These are phyloP conservation scores for Sugiyamaella americana DNA, from an alignment of 805 yeast genomes.

Conservation along the genomic window DNA sequence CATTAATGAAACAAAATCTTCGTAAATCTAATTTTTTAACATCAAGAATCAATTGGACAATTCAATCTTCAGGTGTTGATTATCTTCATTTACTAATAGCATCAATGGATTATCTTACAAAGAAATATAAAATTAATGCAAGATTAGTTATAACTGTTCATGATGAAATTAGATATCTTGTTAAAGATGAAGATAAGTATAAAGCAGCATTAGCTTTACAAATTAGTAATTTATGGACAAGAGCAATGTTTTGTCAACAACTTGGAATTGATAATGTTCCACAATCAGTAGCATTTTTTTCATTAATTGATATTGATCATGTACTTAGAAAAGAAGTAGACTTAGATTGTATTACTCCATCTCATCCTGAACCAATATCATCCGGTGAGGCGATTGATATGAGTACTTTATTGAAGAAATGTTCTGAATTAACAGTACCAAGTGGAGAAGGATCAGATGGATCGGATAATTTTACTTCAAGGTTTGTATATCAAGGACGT, in stretches of 20 bases:
- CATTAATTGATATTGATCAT: conserved; percentile 85
- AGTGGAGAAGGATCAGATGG: not conserved
- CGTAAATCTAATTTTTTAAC: conserved; percentile 62
- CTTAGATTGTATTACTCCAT: conserved; percentile 86
- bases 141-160: conserved; percentile 84
- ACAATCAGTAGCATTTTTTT: conserved; percentile 91
- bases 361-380: conserved; percentile 62
- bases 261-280: conserved; percentile 86
- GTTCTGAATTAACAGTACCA: conserved; percentile 18
- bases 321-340: conserved; percentile 90
- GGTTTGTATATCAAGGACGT: not conserved
- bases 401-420: conserved; percentile 36
- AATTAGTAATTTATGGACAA: conserved; percentile 88
- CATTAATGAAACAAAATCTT: conserved; percentile 62
- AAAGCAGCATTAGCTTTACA: conserved; percentile 79
- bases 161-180: conserved; percentile 85
- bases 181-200: conserved; percentile 65
- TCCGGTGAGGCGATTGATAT: conserved; percentile 78
- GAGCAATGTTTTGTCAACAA: conserved; percentile 92
- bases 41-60: conserved; percentile 94
- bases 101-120: conserved; percentile 77
- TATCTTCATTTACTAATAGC: conserved; percentile 79
- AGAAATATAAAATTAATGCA: conserved; percentile 61
- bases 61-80: conserved; percentile 97
- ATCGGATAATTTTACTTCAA: not conserved